Base-by-base conservation (phyloP, 768 basidiomycete species). In the Cubamyces sp. region DNA sequence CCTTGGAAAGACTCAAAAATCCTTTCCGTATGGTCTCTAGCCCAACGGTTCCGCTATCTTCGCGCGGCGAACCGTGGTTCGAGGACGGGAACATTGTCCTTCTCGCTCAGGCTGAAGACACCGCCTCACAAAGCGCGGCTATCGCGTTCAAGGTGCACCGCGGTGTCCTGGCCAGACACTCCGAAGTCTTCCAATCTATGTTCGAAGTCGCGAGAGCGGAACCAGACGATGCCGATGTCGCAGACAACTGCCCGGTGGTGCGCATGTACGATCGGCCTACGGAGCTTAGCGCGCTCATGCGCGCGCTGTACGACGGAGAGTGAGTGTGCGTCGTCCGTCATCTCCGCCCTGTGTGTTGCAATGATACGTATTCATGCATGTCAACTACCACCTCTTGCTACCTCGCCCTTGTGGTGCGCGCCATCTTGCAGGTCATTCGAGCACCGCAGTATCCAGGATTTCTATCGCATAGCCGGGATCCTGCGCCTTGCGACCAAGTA, bases 401-500 rank as follows among this genome's bases (percentile, higher is more conserved):
- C 25, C 42, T 55, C 56, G 54, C 60, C 45, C 54, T 48, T 25
- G 16, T 47, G n/a, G 30, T 26, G 8, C 23, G 6, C 25, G 39
- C 42, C 26, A 41, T 19, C 16, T 34, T n/a, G 8, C 53, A 72
- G 71, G 19, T 67, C 68, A 4, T 81, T 81, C 47, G 62, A 74
- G 30, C 77, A 78, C 59, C 68, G 72, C 34, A 74, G 71, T 26
- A 73, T 80, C 42, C 75, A 79, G n/a, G 82, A 86, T 63, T 87
- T 87, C 70, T 81, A 80, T 64, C 76, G 81, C 62, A 71, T 84
- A n/a, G 81, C 84, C 34, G 82, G 84, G 5, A 81, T 87, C 43
- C 73, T 87, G 16, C 84, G 85, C 19, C 73, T 87, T 14, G 70
- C 85, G 12, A 84, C 81, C 30, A 87, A 87, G 64, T 87, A 87